Base-by-base conservation (phyloP, 495 filamentous ascomycete genomes). In the Hypoxylon cercidicola region DNA sequence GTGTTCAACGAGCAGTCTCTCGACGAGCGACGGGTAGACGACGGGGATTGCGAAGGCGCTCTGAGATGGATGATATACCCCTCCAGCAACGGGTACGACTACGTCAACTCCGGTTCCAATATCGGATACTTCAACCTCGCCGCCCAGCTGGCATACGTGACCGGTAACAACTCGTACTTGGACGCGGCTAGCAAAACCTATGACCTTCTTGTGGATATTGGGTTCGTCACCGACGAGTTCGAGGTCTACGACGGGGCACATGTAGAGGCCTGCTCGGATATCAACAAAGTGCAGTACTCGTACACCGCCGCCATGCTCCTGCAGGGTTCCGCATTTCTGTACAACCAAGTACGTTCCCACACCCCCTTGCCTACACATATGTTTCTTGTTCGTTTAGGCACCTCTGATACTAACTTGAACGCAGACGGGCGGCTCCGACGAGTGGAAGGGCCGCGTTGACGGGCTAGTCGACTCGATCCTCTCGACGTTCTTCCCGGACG, bases 21-120 rank as follows among this genome's bases (percentile, higher is more conserved):
- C 3, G 77, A 79, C 41, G 69, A 77, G 55, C 86, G 63, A 43
- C 83, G 89, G 3, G 93, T 89, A 85, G 84, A 90, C 60, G 73
- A 74, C 0, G 75, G 76, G 23, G 79, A 79, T 6, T 93, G 91
- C 69, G 77, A 76, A 15, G 90, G 90, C 15, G 90, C 88, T 1
- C 66, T 95, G 66, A 79, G 86, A 18, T 94, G 90, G 91, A 90
- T 94, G 77, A 88, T 94, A 43, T 87, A 85, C 69, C 78, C 83
- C 0, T 85, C 81, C 66, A 91, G 91, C 66, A 81, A 77, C 11
- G 91, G 92, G 0, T 95, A 90, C 57, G 82, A 88, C 51, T 93
- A 94, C 79, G 90, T 93, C 75, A 93, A 92, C 73, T 81, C 88
- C 13, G 84, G 90, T 57, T 85, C 89, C 5, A 92, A 89, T 51